Percentiles rank a stretch among this genome's conserved stretches.
These are phyloP conservation scores for Trypanosoma vivax DNA, from an alignment of 208 protist species.

Conservation along the genomic window DNA sequence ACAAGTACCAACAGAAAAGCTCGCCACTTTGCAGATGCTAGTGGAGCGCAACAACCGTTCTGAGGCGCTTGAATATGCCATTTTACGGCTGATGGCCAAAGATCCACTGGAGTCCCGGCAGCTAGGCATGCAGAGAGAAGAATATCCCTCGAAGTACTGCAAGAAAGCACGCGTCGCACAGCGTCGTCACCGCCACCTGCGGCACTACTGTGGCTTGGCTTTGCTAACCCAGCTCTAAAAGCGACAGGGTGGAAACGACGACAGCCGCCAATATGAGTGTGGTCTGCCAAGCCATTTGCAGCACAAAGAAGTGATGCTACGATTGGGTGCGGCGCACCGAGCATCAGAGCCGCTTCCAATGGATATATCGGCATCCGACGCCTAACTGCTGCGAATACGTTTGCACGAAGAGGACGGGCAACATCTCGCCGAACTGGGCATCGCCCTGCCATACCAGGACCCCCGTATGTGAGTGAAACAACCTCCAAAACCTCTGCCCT, in stretches of 20 bases:
- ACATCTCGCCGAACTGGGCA: conserved; percentile 5
- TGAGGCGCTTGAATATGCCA: neutral
- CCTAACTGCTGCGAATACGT: neutral
- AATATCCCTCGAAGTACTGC: conserved; percentile 14
- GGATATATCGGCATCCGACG: neutral
- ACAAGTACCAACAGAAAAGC: conserved; percentile 11
- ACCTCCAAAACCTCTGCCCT: too few species aligned
- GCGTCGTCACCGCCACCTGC: neutral
- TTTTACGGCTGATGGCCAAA: conserved; percentile 30
- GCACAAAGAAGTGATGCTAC: conserved; percentile 10
- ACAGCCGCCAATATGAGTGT: neutral
- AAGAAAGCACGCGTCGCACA: conserved; percentile 12
- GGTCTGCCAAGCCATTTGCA: neutral
- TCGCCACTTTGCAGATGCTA: conserved; percentile 6
- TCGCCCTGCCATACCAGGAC: neutral
- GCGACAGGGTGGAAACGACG: too few species aligned
- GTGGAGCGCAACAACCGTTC: neutral
- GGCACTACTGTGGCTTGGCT: neutral
- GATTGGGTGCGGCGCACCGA: conserved; percentile 9
- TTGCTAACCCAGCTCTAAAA: too few species aligned
- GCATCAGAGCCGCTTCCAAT: conserved; percentile 4
- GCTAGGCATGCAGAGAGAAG: conserved; percentile 37
- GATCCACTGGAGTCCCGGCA: conserved; percentile 12
- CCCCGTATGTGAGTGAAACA: too few species aligned
- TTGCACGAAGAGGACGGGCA: neutral